phyloP scores from a whole-genome alignment of 108 stramenopile species.

The Cyclotella distinguenda region DNA sequence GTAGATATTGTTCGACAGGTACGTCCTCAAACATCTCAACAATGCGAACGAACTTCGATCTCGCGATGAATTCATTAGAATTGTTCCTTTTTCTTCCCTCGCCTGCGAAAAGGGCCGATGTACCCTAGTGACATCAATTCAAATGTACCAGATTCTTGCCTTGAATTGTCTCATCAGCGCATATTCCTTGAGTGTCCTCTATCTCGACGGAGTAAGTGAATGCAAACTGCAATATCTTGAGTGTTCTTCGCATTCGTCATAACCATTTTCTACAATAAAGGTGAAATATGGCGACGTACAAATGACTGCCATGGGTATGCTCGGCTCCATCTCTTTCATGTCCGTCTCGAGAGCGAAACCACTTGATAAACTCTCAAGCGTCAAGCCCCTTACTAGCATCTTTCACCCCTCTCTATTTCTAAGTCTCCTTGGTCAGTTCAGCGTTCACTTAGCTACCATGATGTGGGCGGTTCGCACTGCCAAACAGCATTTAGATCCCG shows the following conservation, averaged over 20 bases:
- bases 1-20: conserved; percentile 97
- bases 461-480: conserved; percentile 76
- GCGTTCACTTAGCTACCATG: conserved; percentile 90
- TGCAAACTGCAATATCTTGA: background rate
- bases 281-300: conserved; percentile 95
- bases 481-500: conserved; percentile 78
- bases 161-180: conserved; percentile 96
- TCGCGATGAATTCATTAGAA: too few relatives aligned
- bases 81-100: too few relatives aligned
- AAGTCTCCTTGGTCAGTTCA: conserved; percentile 92
- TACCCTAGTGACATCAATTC: conserved; percentile 86
- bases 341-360: conserved; percentile 94
- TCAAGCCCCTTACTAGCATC: conserved; percentile 92
- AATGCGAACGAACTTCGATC: too few relatives aligned
- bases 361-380: conserved; percentile 85
- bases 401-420: conserved; percentile 95
- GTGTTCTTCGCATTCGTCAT: background rate
- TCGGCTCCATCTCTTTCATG: conserved; percentile 92
- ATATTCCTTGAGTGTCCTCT: conserved; percentile 93
- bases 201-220: conserved; percentile 83
- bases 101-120: too few relatives aligned
- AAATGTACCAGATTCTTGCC: conserved; percentile 97
- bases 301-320: conserved; percentile 93
- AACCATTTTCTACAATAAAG: background rate
- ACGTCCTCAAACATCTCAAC: too few relatives aligned